These are phyloP conservation scores for Zygoascus biomembranicola DNA, from an alignment of 805 yeast species.

Conservation along the genomic window DNA sequence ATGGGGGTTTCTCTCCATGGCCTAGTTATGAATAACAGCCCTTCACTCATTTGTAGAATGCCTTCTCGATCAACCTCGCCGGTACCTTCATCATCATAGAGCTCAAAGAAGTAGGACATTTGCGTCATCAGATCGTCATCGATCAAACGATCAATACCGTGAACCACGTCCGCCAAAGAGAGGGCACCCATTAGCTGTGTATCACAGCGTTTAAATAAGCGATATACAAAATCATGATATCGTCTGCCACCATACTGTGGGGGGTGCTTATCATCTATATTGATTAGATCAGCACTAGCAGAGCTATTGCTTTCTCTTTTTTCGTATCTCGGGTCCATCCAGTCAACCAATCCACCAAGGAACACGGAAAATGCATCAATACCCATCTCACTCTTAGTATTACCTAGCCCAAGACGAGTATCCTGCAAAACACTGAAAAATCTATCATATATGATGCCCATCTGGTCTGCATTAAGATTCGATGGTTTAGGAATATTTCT, in stretches of 20 bases:
- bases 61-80: slow-evolving; percentile 70
- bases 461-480: slow-evolving; percentile 47
- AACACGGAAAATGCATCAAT: slow-evolving; percentile 63
- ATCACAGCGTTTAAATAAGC: slow-evolving; percentile 70
- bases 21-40: slow-evolving; percentile 66
- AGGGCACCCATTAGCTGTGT: slow-evolving; percentile 42
- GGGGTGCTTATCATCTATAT: slow-evolving; percentile 1
- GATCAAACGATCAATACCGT: slow-evolving; percentile 62
- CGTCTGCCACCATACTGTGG: neutral
- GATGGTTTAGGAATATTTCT: slow-evolving; percentile 73
- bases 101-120: slow-evolving; percentile 67
- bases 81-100: slow-evolving; percentile 55
- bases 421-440: slow-evolving; percentile 70
- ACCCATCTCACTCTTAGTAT: slow-evolving; percentile 56
- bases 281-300: neutral
- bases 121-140: slow-evolving; percentile 71
- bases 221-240: slow-evolving; percentile 42
- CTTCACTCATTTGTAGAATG: slow-evolving; percentile 80
- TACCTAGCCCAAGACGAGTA: slow-evolving; percentile 40
- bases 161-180: slow-evolving; percentile 58
- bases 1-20: slow-evolving; percentile 71
- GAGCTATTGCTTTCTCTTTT: neutral
- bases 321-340: slow-evolving; percentile 38
- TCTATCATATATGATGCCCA: slow-evolving; percentile 74
- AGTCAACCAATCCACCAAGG: slow-evolving; percentile 71